phyloP scores from a whole-genome alignment of 106 monocot species.

The Cymbidium sinense region DNA sequence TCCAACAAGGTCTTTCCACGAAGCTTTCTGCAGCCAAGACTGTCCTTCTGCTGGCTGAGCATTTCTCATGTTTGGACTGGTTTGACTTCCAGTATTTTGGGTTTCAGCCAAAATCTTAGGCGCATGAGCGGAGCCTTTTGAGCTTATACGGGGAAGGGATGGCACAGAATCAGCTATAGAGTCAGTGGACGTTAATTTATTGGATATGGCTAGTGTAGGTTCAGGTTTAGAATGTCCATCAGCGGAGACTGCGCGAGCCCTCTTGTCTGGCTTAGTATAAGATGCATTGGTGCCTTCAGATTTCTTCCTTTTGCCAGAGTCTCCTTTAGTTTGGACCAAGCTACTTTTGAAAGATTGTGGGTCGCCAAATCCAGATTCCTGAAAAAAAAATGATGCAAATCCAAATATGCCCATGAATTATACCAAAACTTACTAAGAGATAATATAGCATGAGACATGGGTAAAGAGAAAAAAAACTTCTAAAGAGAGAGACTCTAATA shows the following conservation, averaged over 20 bases:
- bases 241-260: not conserved
- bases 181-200: not conserved
- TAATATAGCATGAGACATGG: too few relatives aligned
- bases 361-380: constrained; percentile 30
- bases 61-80: not conserved
- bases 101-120: too few relatives aligned
- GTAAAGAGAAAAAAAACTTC: too few relatives aligned
- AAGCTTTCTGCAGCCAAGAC: constrained; percentile 74
- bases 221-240: constrained; percentile 17
- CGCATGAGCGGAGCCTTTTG: not conserved
- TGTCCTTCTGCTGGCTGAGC: constrained; percentile 14
- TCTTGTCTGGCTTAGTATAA: constrained; percentile 16
- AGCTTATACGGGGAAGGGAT: not conserved
- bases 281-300: constrained; percentile 13
- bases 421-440: too few relatives aligned
- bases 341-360: constrained; percentile 4
- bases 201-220: constrained; percentile 5
- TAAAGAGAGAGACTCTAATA: too few relatives aligned
- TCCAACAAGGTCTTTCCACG: constrained; percentile 80
- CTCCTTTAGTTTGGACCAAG: constrained; percentile 8
- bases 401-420: too few relatives aligned
- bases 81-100: too few relatives aligned
- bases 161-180: not conserved
- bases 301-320: constrained; percentile 26
- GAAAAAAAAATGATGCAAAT: not conserved